A percentile compares a stretch with the other conserved stretches of the same genome.
Conservation (phyloP, 805 yeast genomes). For the Candida adriatica region DNA sequence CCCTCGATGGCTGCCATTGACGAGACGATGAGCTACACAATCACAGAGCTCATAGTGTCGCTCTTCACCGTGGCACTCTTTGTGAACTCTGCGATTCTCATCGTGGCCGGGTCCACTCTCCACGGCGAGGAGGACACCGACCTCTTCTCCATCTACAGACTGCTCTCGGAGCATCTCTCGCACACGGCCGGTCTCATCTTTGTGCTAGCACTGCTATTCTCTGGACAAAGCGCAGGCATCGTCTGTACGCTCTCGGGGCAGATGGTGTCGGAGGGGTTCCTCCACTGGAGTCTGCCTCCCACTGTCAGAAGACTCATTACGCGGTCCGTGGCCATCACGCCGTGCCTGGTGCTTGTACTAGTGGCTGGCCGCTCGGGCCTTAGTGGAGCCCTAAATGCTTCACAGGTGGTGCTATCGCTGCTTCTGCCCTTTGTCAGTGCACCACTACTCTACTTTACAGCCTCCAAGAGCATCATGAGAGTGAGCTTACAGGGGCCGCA, state of each 20-base stretch:
- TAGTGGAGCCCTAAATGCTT: slow-evolving; percentile 67
- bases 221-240: slow-evolving; percentile 91
- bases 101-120: slow-evolving; percentile 89
- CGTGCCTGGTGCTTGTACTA: slow-evolving; percentile 71
- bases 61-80: slow-evolving; percentile 85
- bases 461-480: slow-evolving; percentile 60
- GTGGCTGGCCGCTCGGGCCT: slow-evolving; percentile 79
- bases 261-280: slow-evolving; percentile 89
- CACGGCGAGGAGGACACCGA: slow-evolving; percentile 48
- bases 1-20: slow-evolving; percentile 81
- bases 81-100: slow-evolving; percentile 82
- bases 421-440: slow-evolving; percentile 84
- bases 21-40: slow-evolving; percentile 75
- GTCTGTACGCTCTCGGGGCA: slow-evolving; percentile 95
- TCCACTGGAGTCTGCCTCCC: slow-evolving; percentile 75
- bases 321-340: slow-evolving; percentile 77
- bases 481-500: slow-evolving; percentile 27
- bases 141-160: slow-evolving; percentile 68
- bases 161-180: slow-evolving; percentile 56
- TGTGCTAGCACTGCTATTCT: slow-evolving; percentile 74
- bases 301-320: slow-evolving; percentile 75
- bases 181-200: slow-evolving; percentile 77
- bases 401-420: slow-evolving; percentile 78
- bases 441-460: slow-evolving; percentile 77
- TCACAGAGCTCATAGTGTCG: slow-evolving; percentile 75